Conservation (phyloP, 176 grass and related monocot species). For the Echinochloa phyllopogon region DNA sequence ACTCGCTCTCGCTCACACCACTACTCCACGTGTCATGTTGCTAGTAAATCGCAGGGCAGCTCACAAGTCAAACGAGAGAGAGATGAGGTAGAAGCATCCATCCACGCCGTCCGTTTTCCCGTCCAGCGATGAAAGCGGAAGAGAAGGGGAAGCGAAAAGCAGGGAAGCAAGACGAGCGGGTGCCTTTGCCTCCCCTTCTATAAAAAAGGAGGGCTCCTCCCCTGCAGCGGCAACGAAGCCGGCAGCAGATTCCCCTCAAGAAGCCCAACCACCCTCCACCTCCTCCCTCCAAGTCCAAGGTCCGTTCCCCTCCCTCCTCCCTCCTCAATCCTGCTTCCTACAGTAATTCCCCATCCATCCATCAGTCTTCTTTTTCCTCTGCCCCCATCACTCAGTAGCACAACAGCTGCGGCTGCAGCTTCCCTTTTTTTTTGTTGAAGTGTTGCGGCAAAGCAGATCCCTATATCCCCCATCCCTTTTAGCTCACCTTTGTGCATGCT, state of each 20-base stretch:
- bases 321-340: neutral
- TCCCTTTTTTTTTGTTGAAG: neutral
- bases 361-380: neutral
- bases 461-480: conserved; percentile 5
- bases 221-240: neutral
- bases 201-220: conserved; percentile 13
- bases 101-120: neutral
- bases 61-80: conserved; percentile 1
- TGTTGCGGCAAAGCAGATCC: conserved; percentile 30
- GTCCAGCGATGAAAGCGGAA: neutral
- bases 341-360: neutral
- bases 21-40: conserved; percentile 25
- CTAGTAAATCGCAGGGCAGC: conserved; percentile 21
- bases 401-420: neutral
- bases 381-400: neutral
- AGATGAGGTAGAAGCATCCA: neutral
- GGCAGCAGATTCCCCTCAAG: conserved; percentile 18
- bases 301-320: conserved; percentile 23
- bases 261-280: conserved; percentile 21
- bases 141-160: neutral
- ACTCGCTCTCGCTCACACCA: neutral
- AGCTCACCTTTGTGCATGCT: conserved; percentile 34
- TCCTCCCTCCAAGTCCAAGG: conserved; percentile 37
- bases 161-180: conserved; percentile 31
- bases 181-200: conserved; percentile 46